Percentiles rank a stretch among this genome's conserved stretches.
phyloP scores from a whole-genome alignment of 371 early-diverging fungal genomes.

The Umbelopsis sp. region DNA sequence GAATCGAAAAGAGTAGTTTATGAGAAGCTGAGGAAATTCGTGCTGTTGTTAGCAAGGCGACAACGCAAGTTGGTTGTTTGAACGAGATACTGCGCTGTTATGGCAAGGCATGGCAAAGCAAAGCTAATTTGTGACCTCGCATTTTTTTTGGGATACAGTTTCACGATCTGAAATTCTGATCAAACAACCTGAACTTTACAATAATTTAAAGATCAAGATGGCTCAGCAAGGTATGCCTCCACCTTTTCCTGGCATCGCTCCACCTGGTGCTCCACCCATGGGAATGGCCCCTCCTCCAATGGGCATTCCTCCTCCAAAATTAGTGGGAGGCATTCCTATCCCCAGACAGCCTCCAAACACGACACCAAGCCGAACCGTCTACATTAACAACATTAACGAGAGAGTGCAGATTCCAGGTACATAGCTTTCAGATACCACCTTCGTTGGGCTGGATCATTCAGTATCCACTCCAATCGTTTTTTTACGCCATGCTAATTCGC shows the following conservation, averaged over 20 bases:
- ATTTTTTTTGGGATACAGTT: too few species aligned
- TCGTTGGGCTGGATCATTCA: background rate
- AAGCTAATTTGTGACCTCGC: too few species aligned
- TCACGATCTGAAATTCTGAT: background rate
- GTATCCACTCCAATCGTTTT: background rate
- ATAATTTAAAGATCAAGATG: background rate
- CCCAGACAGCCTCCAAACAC: conserved; percentile 64
- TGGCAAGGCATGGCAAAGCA: too few species aligned
- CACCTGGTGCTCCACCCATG: conserved; percentile 22
- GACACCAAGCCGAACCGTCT: conserved; percentile 81
- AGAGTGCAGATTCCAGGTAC: conserved; percentile 83
- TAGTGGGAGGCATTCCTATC: conserved; percentile 41
- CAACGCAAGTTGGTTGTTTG: too few species aligned
- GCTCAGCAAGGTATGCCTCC: conserved; percentile 18
- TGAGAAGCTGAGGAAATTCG: too few species aligned
- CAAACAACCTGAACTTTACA: background rate
- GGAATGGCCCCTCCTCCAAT: conserved; percentile 20
- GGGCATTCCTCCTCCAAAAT: conserved; percentile 18
- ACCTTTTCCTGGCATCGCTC: conserved; percentile 10
- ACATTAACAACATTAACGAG: conserved; percentile 86
- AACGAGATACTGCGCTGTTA: too few species aligned
- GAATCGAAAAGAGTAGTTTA: too few species aligned
- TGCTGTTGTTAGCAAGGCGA: too few species aligned
- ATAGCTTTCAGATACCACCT: background rate
- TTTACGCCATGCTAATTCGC: background rate